phyloP scores from a whole-genome alignment of 2,329 filamentous ascomycete species.

The Epicoccum sorghinum region DNA sequence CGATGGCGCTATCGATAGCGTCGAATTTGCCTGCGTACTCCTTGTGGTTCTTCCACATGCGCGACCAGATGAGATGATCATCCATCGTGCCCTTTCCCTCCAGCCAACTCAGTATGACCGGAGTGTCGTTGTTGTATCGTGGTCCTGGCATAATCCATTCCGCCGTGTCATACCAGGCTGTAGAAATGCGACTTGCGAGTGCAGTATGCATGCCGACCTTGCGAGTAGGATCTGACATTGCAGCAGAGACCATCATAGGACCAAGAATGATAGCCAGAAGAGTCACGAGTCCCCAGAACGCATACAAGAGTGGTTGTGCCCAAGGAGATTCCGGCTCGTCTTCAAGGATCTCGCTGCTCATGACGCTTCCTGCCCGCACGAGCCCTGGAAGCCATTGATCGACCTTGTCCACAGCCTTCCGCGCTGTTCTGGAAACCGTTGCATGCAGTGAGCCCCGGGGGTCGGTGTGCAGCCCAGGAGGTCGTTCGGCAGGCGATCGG shows the following conservation, averaged over 20 bases:
- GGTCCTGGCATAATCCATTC: constrained; percentile 23
- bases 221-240: constrained; percentile 5
- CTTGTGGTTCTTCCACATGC: constrained; percentile 22
- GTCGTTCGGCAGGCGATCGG: constrained; percentile 6
- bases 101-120: constrained; percentile 1
- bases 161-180: constrained; percentile 20
- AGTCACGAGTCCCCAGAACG: constrained; percentile 18
- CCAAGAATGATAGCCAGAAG: constrained; percentile 1
- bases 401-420: constrained; percentile 18
- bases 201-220: constrained; percentile 20
- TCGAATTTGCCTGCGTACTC: constrained; percentile 20
- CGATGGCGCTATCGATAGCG: constrained; percentile 19
- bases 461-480: not conserved
- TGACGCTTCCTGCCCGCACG: constrained; percentile 1
- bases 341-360: constrained; percentile 1
- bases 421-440: not conserved
- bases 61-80: constrained; percentile 26
- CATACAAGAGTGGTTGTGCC: constrained; percentile 15
- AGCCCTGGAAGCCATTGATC: constrained; percentile 28
- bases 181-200: constrained; percentile 20
- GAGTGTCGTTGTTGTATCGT: constrained; percentile 7
- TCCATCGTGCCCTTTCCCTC: constrained; percentile 11
- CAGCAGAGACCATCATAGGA: constrained; percentile 1
- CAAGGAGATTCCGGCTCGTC: constrained; percentile 26
- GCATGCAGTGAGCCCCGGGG: no score